Evolutionary conservation across 495 filamentous ascomycete species (phyloP).

Genomic region (Tuber magnatum): DNA sequence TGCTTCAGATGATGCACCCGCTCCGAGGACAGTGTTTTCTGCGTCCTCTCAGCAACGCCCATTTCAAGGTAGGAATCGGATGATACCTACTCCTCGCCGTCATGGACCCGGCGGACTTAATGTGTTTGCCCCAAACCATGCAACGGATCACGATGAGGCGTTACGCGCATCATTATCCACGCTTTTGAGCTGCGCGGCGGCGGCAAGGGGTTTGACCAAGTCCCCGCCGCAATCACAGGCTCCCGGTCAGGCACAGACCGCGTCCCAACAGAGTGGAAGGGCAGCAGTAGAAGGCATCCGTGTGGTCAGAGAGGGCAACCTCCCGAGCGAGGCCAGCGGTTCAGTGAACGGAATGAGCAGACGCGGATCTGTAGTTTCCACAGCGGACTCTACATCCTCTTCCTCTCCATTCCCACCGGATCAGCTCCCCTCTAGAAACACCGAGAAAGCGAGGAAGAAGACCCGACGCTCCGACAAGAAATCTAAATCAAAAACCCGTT

Average conservation of each 20-base stretch:
- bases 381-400: conserved; percentile 15
- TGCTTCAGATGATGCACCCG: conserved; percentile 23
- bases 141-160: conserved; percentile 85
- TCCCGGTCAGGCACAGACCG: conserved; percentile 16
- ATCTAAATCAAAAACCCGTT: conserved; percentile 50
- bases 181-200: conserved; percentile 81
- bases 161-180: conserved; percentile 87
- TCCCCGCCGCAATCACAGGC: conserved; percentile 35
- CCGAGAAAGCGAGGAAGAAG: neutral
- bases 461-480: conserved; percentile 31
- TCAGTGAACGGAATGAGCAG: conserved; percentile 1
- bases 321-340: conserved; percentile 16
- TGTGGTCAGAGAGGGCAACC: conserved; percentile 30
- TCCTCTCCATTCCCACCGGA: conserved; percentile 22
- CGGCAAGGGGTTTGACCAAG: conserved; percentile 71
- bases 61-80: conserved; percentile 18
- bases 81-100: conserved; percentile 42
- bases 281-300: conserved; percentile 41
- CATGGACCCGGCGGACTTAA: conserved; percentile 50
- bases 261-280: conserved; percentile 29
- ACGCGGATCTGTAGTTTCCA: neutral
- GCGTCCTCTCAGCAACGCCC: conserved; percentile 15
- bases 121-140: conserved; percentile 67
- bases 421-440: neutral
- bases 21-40: conserved; percentile 12